Evolutionary conservation across 1,284 basidiomycete genomes (phyloP), one percentile per base, ranked within the genome.

Genomic region (Porphyrellus sp.): DNA sequence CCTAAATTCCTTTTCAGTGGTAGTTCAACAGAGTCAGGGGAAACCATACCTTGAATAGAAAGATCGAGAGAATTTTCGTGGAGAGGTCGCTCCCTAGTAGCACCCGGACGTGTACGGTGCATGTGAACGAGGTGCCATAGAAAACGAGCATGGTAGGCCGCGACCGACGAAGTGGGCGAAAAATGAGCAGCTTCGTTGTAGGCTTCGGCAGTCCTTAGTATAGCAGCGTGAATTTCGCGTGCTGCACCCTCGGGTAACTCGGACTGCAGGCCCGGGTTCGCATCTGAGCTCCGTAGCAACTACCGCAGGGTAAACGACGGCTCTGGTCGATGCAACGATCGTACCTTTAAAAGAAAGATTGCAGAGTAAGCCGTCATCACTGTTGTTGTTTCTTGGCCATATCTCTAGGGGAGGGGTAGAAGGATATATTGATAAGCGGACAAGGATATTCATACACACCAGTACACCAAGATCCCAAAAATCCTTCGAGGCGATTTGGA

Each of bases 291-390:
- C 28, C 86, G 83, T 35, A 89, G 74, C 46, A 89, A 77, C 86
- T 89, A 35, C 16, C 11, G 12, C 25, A 27, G 2, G 6, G 33
- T 67, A 43, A 71, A 41, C 21, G 38, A 34, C 28, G 4, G 40
- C 31, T 37, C 45, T 13, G 33, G 21, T 38, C 23, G 38, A 30
- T 16, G 30, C 53, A 28, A 52, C 31, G 28, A 49, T 62, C 72
- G 39, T 64, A 88, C 89, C 75, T 78, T 85, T 51, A 91, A 71
- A 50, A 91, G 70, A 64, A 89, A 85, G 35, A 91, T 82, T 20
- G 89, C 87, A 51, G 85, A 82, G 63, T 91, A 91, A 16, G 88
- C 89, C 15, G 86, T 86, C 89, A 91, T 91, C 41, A 87, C 80
- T 5, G 85, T 84, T 54, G 89, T 81, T 5, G 86, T 83, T 63